Percentiles rank a stretch among this genome's conserved stretches.
These are phyloP conservation scores for Lactuca sativa DNA, from an alignment of 129 eudicot species.

Conservation along the genomic window DNA sequence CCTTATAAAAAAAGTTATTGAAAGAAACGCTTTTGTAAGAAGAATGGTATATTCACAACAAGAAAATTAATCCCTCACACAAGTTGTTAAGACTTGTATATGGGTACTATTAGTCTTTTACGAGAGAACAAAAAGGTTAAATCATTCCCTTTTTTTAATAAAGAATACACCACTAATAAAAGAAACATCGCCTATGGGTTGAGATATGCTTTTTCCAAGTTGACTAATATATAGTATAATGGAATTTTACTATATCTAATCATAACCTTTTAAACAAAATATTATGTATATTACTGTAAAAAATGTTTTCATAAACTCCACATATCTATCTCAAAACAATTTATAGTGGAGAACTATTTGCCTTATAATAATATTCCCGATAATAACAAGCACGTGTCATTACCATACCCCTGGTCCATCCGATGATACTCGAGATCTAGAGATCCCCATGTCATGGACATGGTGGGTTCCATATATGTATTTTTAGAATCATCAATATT, in stretches of 20 bases:
- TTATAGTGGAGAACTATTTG: too few relatives aligned
- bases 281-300: not conserved
- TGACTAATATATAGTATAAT: not conserved
- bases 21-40: too few relatives aligned
- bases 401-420: slow-evolving; percentile 11
- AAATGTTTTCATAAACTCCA: not conserved
- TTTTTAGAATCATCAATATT: too few relatives aligned
- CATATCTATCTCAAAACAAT: not conserved
- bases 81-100: too few relatives aligned
- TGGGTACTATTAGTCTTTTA: too few relatives aligned
- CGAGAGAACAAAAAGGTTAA: too few relatives aligned
- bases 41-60: too few relatives aligned
- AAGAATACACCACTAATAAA: too few relatives aligned
- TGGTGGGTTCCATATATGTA: slow-evolving; percentile 13
- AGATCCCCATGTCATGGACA: not conserved
- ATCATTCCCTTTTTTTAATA: too few relatives aligned
- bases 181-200: not conserved
- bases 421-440: not conserved
- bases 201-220: not conserved
- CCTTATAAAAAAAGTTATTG: too few relatives aligned
- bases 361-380: not conserved
- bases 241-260: not conserved
- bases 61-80: too few relatives aligned
- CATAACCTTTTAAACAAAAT: not conserved
- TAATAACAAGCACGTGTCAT: not conserved